These are phyloP conservation scores for Arabidopsis lyrata DNA, from an alignment of 441 rosid species.

Conservation along the genomic window DNA sequence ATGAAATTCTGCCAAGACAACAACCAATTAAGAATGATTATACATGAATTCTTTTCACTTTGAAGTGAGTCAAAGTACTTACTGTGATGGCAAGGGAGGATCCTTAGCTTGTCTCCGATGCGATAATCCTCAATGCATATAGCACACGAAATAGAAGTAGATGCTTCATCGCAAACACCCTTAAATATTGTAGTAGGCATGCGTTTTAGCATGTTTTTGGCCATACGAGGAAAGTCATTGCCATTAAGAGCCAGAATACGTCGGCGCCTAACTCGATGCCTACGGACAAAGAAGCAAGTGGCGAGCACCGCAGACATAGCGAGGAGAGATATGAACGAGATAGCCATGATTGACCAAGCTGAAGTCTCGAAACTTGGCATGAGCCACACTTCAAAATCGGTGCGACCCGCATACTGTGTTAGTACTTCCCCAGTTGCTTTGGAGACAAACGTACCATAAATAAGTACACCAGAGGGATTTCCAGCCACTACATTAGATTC, in stretches of 20 bases:
- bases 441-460: slow-evolving; percentile 79
- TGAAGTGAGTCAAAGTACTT: slow-evolving; percentile 44
- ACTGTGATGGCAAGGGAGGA: slow-evolving; percentile 96
- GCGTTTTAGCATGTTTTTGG: slow-evolving; percentile 65
- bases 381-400: slow-evolving; percentile 73
- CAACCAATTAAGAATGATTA: neutral
- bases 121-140: slow-evolving; percentile 90
- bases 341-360: slow-evolving; percentile 96
- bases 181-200: slow-evolving; percentile 80
- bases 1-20: slow-evolving; percentile 42
- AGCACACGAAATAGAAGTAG: slow-evolving; percentile 82
- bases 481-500: slow-evolving; percentile 80
- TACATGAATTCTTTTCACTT: neutral
- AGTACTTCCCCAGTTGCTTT: slow-evolving; percentile 76
- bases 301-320: slow-evolving; percentile 95
- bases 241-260: slow-evolving; percentile 57
- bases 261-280: slow-evolving; percentile 80
- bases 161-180: slow-evolving; percentile 77
- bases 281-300: slow-evolving; percentile 92
- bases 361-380: slow-evolving; percentile 81
- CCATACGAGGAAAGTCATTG: slow-evolving; percentile 77
- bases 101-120: slow-evolving; percentile 84
- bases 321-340: slow-evolving; percentile 87
- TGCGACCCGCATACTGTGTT: slow-evolving; percentile 59
- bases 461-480: slow-evolving; percentile 72